Evolutionary conservation across 2,329 filamentous ascomycete species (phyloP).

Genomic region (Colletotrichum sublineola): DNA sequence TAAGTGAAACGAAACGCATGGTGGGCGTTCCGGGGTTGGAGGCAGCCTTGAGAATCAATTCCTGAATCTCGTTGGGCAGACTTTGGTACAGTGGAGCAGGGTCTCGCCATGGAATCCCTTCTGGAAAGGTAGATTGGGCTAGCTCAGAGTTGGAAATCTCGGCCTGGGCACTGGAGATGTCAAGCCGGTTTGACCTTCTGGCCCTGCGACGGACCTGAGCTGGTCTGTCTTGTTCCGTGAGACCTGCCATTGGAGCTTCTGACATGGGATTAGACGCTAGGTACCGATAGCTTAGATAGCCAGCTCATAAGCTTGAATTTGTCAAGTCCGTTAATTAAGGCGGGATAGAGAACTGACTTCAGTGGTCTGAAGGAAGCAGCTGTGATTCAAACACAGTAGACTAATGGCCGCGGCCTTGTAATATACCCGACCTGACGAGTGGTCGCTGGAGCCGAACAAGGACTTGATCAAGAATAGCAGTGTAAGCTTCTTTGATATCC

Average conservation of each 20-base stretch:
- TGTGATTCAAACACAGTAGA: too few relatives aligned
- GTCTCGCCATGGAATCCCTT: not conserved
- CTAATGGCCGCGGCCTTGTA: not conserved
- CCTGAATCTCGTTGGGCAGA: not conserved
- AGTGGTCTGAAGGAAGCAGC: not conserved
- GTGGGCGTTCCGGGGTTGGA: not conserved
- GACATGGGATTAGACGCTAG: too few relatives aligned
- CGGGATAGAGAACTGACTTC: not conserved
- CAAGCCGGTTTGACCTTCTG: too few relatives aligned
- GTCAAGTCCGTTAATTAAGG: not conserved
- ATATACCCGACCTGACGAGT: not conserved
- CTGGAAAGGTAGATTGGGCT: too few relatives aligned
- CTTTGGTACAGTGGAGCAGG: not conserved
- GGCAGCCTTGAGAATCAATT: constrained; percentile 2
- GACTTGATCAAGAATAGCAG: not conserved
- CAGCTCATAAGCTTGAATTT: not conserved
- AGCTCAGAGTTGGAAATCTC: too few relatives aligned
- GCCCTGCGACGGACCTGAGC: not conserved
- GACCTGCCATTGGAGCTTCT: not conserved
- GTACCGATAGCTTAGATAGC: not conserved
- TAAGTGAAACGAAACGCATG: constrained; percentile 27
- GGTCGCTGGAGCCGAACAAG: not conserved
- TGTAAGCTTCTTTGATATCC: not conserved
- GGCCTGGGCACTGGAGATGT: too few relatives aligned
- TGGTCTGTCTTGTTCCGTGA: not conserved